A percentile compares a stretch with the other conserved stretches of the same genome.
Evolutionary conservation across 768 basidiomycete genomes (phyloP).

Genomic region (Xerocomellus intermedius): DNA sequence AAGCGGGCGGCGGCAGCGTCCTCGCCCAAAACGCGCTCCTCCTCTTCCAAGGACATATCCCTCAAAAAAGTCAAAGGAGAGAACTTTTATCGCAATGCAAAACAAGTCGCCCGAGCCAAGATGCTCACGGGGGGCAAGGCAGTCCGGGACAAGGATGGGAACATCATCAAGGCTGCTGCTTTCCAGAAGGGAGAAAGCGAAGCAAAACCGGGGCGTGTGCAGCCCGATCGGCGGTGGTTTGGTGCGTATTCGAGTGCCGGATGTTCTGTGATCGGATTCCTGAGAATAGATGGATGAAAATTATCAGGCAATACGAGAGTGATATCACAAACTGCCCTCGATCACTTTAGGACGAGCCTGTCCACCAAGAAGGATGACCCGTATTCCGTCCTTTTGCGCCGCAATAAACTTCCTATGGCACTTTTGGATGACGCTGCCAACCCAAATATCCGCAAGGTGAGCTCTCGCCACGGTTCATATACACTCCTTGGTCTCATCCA

Average conservation of each 20-base stretch:
- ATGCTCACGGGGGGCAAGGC: constrained; percentile 93
- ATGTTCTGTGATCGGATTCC: background rate
- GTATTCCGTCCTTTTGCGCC: constrained; percentile 88
- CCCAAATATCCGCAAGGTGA: constrained; percentile 72
- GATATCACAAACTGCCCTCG: constrained; percentile 92
- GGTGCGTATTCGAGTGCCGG: constrained; percentile 51
- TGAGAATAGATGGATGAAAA: constrained; percentile 8
- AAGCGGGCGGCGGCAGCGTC: constrained; percentile 25
- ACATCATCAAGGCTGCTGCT: constrained; percentile 88
- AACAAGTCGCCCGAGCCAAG: constrained; percentile 79
- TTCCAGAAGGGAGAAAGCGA: constrained; percentile 97
- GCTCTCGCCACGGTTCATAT: constrained; percentile 6
- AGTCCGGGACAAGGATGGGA: constrained; percentile 86
- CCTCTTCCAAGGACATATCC: constrained; percentile 50
- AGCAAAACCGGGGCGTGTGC: constrained; percentile 84
- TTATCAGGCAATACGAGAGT: constrained; percentile 91
- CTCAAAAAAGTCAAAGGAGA: constrained; percentile 84
- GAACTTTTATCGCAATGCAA: constrained; percentile 98
- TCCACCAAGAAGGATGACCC: constrained; percentile 86
- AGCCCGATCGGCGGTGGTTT: constrained; percentile 97
- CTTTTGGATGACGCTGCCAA: constrained; percentile 88
- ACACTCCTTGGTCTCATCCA: constrained; percentile 1
- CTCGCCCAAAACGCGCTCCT: constrained; percentile 37
- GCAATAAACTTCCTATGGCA: constrained; percentile 98
- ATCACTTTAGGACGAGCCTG: constrained; percentile 93